Base-by-base conservation (phyloP, 164 flowering plant genomes). In the Vitis cinerea region DNA sequence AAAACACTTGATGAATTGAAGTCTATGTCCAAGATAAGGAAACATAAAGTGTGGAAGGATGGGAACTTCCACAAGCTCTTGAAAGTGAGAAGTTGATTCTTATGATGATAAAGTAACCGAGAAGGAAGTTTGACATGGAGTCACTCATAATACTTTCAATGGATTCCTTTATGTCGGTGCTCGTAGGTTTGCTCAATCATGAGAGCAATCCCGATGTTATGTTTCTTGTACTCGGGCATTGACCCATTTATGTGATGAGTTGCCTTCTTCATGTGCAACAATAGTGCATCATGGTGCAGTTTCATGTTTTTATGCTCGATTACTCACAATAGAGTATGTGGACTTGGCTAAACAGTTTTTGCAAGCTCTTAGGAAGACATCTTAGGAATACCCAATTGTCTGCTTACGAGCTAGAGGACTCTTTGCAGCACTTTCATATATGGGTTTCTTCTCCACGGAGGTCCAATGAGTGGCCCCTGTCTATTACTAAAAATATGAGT, bases 351-450 rank as follows among this genome's bases (percentile, higher is more conserved):
- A n/a, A n/a, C n/a, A n/a, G n/a, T n/a, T n/a, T n/a, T n/a, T n/a
- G n/a, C n/a, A n/a, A n/a, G 96, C 98, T 16, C 83, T 96, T 50
- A 93, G 91, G 82, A 96, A 96, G 87, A 96, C 93, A 77, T 96
- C 99, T 19, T 97, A 89, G 78, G 99, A 93, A 75, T 98, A 96
- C 67, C 99, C 97, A 15, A 96, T 98, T 72, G 99, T 95, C 13
- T 96, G 99, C 72, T 79, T 96, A 77, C 85, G 97, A 59, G 98
- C 94, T 23, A 98, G 99, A 67, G 99, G 98, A 16, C 91, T 96
- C 19, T 90, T 96, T 97, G 99, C 99, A 7, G 97, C 93, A 76
- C 89, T 96, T 63, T 91, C 97, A 0, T 96, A 90, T 80, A 83
- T 92, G 49, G 98, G 92, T 83, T 96, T 96, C 84, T 96, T 96